Percentiles rank a stretch among this genome's conserved stretches.
Conservation (phyloP, 2,329 filamentous ascomycete species). For the Emericellopsis cladophorae region DNA sequence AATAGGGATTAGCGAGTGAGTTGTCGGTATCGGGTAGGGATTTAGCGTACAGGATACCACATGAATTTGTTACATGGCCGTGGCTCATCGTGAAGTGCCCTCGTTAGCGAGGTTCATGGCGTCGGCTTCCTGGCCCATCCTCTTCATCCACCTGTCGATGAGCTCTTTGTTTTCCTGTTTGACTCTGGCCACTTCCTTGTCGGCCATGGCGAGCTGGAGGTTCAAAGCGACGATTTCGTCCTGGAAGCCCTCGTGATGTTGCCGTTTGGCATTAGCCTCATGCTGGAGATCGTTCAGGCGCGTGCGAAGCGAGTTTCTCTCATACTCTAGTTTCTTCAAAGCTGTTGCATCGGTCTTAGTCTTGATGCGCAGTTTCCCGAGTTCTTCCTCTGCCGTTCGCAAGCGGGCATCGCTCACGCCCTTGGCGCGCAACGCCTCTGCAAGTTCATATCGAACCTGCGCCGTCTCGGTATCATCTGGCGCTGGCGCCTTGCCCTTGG, state of each 20-base stretch:
- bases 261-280: slow-evolving; percentile 72
- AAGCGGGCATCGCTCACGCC: slow-evolving; percentile 54
- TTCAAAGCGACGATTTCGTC: slow-evolving; percentile 85
- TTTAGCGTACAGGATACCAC: slow-evolving; percentile 18
- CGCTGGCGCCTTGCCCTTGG: slow-evolving; percentile 2
- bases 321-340: slow-evolving; percentile 48
- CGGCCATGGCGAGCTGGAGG: slow-evolving; percentile 76
- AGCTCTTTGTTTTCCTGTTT: slow-evolving; percentile 78
- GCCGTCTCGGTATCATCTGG: slow-evolving; percentile 22
- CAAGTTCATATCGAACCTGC: slow-evolving; percentile 56
- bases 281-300: slow-evolving; percentile 72
- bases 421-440: slow-evolving; percentile 64
- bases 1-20: slow-evolving; percentile 6
- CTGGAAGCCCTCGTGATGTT: slow-evolving; percentile 77
- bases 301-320: slow-evolving; percentile 48
- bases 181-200: slow-evolving; percentile 60
- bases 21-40: slow-evolving; percentile 6
- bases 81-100: slow-evolving; percentile 6
- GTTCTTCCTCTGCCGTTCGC: slow-evolving; percentile 47
- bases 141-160: slow-evolving; percentile 81
- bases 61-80: slow-evolving; percentile 6
- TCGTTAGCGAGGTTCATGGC: slow-evolving; percentile 65
- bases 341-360: slow-evolving; percentile 45
- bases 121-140: slow-evolving; percentile 76
- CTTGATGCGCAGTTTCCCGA: slow-evolving; percentile 48